phyloP scores from a whole-genome alignment of 2,329 filamentous ascomycete genomes.

The Pseudogymnoascus sp. region DNA sequence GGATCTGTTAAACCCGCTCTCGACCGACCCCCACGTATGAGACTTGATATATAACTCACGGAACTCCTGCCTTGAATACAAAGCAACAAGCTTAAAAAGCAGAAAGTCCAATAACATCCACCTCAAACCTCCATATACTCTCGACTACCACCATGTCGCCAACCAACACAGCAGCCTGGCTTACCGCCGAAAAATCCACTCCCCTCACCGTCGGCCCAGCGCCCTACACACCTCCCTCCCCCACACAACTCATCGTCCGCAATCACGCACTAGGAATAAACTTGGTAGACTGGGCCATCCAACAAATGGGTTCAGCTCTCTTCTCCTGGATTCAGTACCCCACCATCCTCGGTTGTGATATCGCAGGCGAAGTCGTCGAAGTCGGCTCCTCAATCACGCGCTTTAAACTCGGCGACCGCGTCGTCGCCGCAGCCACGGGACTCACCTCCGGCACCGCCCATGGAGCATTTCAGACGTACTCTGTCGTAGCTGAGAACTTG shows the following conservation, averaged over 20 bases:
- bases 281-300: slow-evolving; percentile 29
- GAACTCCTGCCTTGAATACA: neutral
- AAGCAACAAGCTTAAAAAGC: neutral
- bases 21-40: neutral
- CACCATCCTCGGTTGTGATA: slow-evolving; percentile 16
- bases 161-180: slow-evolving; percentile 21
- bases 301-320: slow-evolving; percentile 32
- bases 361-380: slow-evolving; percentile 14
- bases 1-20: neutral
- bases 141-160: neutral
- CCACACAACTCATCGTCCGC: slow-evolving; percentile 32
- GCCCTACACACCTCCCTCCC: slow-evolving; percentile 28
- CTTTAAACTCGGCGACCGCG: slow-evolving; percentile 16
- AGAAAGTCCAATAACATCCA: neutral
- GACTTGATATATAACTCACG: neutral
- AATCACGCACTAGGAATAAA: slow-evolving; percentile 34
- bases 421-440: slow-evolving; percentile 27
- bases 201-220: slow-evolving; percentile 29
- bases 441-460: slow-evolving; percentile 28
- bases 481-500: slow-evolving; percentile 20
- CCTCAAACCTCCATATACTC: neutral
- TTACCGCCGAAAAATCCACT: slow-evolving; percentile 23
- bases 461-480: slow-evolving; percentile 28
- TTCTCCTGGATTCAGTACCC: slow-evolving; percentile 24
- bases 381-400: slow-evolving; percentile 13